phyloP scores from a whole-genome alignment of 257 asterid species.

The Sherardia arvensis region DNA sequence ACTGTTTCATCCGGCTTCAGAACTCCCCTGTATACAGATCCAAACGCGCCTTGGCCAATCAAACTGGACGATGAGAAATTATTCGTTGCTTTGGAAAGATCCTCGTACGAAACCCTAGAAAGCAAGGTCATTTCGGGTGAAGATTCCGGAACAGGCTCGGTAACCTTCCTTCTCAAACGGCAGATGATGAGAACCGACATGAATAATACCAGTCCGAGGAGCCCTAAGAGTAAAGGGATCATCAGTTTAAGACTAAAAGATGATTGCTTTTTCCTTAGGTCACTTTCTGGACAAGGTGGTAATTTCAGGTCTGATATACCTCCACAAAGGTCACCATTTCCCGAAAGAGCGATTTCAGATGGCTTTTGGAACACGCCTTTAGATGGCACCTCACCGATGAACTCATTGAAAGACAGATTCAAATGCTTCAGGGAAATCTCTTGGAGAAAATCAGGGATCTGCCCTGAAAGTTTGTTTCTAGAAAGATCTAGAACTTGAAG shows the following conservation, averaged over 20 bases:
- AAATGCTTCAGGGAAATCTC: conserved; percentile 3
- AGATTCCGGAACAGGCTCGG: background rate
- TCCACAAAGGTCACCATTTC: conserved; percentile 19
- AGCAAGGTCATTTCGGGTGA: background rate
- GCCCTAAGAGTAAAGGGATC: conserved; percentile 16
- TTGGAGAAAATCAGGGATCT: conserved; percentile 17
- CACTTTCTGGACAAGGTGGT: conserved; percentile 16
- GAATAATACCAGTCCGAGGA: conserved; percentile 13
- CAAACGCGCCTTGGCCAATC: conserved; percentile 23
- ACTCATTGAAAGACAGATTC: conserved; percentile 19
- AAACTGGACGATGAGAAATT: conserved; percentile 20
- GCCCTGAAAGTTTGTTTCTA: conserved; percentile 14
- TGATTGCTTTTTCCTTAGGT: conserved; percentile 1
- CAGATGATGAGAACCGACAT: conserved; percentile 6
- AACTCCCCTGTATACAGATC: conserved; percentile 18
- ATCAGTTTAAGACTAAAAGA: conserved; percentile 9
- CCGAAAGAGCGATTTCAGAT: conserved; percentile 15
- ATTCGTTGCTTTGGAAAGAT: conserved; percentile 15
- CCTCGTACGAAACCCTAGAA: conserved; percentile 14
- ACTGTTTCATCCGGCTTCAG: conserved; percentile 7
- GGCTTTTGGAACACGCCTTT: conserved; percentile 19
- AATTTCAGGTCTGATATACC: conserved; percentile 15
- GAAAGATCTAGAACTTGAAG: conserved; percentile 12
- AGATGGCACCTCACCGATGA: conserved; percentile 12
- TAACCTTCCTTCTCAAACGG: conserved; percentile 1